phyloP scores from a whole-genome alignment of 257 asterid species.

The Solanum rostratum region DNA sequence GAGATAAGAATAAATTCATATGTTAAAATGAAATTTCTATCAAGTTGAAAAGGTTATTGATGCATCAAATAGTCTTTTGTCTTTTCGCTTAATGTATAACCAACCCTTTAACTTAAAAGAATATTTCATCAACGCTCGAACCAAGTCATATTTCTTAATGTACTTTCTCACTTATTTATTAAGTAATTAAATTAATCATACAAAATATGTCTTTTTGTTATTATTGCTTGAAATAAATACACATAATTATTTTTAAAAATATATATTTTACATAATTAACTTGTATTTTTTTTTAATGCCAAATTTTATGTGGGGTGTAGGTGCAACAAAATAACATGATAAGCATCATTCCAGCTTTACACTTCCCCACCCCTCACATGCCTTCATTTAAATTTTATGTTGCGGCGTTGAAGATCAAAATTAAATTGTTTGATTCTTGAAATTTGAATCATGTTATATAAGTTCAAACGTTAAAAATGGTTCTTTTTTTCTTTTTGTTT shows the following conservation, averaged over 20 bases:
- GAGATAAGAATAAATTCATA: background rate
- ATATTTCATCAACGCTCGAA: no score
- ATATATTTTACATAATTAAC: no score
- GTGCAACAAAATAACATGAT: background rate
- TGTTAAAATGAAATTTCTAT: background rate
- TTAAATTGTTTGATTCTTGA: no score
- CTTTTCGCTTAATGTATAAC: background rate
- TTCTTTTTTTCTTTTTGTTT: no score
- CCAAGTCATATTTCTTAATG: no score
- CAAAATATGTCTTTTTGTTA: background rate
- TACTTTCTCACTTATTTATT: no score
- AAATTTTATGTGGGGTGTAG: background rate
- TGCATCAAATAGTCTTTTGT: background rate
- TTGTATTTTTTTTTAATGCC: background rate
- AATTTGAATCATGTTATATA: no score
- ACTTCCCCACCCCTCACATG: background rate
- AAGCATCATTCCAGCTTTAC: background rate
- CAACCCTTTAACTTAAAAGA: no score
- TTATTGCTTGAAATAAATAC: background rate
- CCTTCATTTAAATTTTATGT: background rate
- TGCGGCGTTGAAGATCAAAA: background rate
- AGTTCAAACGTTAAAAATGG: no score
- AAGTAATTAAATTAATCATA: no score
- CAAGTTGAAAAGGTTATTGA: background rate
- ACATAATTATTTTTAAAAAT: no score